phyloP scores from a whole-genome alignment of 495 filamentous ascomycete species.

The Hypoxylon intermedium region DNA sequence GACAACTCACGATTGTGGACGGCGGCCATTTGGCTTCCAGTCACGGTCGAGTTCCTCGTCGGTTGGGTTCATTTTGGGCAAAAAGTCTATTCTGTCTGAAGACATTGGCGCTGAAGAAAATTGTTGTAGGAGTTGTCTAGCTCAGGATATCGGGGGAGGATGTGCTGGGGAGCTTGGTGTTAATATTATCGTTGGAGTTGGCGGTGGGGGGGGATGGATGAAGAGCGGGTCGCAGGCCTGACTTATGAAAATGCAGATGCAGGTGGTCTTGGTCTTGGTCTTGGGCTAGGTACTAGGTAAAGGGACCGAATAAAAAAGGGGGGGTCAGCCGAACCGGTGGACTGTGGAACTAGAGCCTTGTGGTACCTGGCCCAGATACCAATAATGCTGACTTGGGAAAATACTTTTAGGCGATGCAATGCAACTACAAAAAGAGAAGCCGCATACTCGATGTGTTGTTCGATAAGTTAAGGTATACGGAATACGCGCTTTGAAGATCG shows the following conservation, averaged over 20 bases:
- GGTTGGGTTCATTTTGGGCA: conserved; percentile 50
- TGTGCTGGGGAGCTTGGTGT: conserved; percentile 29
- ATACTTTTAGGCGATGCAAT: not conserved
- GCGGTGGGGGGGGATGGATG: conserved; percentile 37
- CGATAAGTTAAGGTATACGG: too few species aligned
- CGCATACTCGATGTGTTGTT: too few species aligned
- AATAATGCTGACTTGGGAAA: conserved; percentile 1
- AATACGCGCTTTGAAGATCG: not conserved
- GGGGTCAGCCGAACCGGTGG: conserved; percentile 39
- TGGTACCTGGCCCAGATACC: conserved; percentile 19
- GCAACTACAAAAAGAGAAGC: not conserved
- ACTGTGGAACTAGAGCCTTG: conserved; percentile 18
- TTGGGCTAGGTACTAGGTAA: too few species aligned
- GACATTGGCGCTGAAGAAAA: conserved; percentile 9
- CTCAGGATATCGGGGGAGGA: conserved; percentile 19
- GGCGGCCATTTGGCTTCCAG: conserved; percentile 76
- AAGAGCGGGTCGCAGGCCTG: conserved; percentile 39
- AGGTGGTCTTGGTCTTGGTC: too few species aligned
- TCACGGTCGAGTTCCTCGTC: conserved; percentile 72
- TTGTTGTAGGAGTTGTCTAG: conserved; percentile 10
- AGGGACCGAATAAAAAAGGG: conserved; percentile 33
- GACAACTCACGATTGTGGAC: conserved; percentile 79
- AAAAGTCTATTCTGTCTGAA: conserved; percentile 14
- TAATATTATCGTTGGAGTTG: conserved; percentile 34
- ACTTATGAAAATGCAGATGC: conserved; percentile 15